Evolutionary conservation across 805 yeast species (phyloP), one percentile per base, ranked within the genome.

Genomic region (Metschnikowia drakensbergensis): DNA sequence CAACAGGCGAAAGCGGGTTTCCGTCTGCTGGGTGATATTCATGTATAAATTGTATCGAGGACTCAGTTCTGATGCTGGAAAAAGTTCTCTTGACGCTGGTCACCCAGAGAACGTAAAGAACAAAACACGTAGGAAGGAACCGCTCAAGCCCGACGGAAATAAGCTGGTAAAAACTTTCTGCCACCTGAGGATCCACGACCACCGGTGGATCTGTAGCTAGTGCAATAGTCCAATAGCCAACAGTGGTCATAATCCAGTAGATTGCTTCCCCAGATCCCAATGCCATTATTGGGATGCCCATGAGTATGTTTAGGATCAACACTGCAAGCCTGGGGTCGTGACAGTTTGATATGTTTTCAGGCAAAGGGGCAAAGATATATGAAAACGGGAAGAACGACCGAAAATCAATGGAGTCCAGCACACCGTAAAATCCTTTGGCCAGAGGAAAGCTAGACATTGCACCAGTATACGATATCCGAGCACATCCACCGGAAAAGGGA

Each of bases 171-270:
- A 80, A 74, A 4, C 77, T 68, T 37, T 77, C 81, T 2, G 76
- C 71, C 41, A 77, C 75, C 37, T 69, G 69, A 0, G 84, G 80
- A 52, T 83, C 80, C 1, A 80, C 78, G 4, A 74, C 57, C 1
- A 76, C 47, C 2, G 97, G 97, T 5, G 96, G 96, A 53, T 92
- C 96, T 17, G 90, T 79, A 0, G 84, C 77, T 27, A 91, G 61
- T 1, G 82, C 65, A 27, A 90, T 78, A 0, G 95, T 86, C 97
- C 96, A 88, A 66, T 84, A 91, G 0, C 92, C 96, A 9, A 80
- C 81, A 1, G 81, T 58, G 17, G 77, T 69, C 10, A 77, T 60
- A 0, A 80, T 72, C 88, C 92, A 85, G 58, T 74, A 88, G 10
- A 62, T 52, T 1, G 63, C 67, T 1, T 62, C 55, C 2, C 74